These are phyloP conservation scores for Lactifluus subvellereus DNA, from an alignment of 768 basidiomycete genomes.

Conservation along the genomic window DNA sequence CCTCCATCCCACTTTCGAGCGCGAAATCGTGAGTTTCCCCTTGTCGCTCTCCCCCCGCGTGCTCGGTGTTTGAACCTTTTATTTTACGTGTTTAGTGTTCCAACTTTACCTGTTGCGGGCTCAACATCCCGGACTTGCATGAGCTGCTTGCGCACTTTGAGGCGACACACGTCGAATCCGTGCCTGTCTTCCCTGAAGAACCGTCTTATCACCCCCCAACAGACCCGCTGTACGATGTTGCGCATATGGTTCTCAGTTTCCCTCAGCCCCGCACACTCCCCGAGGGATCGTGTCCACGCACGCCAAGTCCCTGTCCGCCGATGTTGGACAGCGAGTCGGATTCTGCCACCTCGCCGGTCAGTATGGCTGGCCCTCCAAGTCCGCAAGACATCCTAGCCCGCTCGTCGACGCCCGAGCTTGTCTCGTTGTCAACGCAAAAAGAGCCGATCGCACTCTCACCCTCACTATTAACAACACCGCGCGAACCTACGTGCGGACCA, in stretches of 20 bases:
- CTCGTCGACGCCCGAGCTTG: neutral
- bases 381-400: conserved; percentile 16
- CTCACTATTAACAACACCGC: conserved; percentile 16
- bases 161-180: conserved; percentile 34
- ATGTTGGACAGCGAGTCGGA: conserved; percentile 16
- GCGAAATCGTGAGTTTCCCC: conserved; percentile 21
- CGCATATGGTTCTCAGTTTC: conserved; percentile 30
- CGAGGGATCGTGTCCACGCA: conserved; percentile 19
- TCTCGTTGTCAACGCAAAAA: neutral
- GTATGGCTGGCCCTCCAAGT: conserved; percentile 12
- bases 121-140: conserved; percentile 42
- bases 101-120: conserved; percentile 46
- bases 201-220: conserved; percentile 15
- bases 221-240: conserved; percentile 14
- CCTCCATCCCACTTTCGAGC: conserved; percentile 22
- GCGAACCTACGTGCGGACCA: conserved; percentile 16
- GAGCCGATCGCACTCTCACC: conserved; percentile 22
- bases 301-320: conserved; percentile 14
- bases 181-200: conserved; percentile 7
- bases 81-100: conserved; percentile 32
- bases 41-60: neutral
- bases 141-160: conserved; percentile 49
- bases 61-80: neutral
- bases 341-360: conserved; percentile 11
- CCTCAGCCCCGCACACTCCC: conserved; percentile 31